Conservation (phyloP, 2,329 filamentous ascomycete genomes). For the Curvularia spicifera region DNA sequence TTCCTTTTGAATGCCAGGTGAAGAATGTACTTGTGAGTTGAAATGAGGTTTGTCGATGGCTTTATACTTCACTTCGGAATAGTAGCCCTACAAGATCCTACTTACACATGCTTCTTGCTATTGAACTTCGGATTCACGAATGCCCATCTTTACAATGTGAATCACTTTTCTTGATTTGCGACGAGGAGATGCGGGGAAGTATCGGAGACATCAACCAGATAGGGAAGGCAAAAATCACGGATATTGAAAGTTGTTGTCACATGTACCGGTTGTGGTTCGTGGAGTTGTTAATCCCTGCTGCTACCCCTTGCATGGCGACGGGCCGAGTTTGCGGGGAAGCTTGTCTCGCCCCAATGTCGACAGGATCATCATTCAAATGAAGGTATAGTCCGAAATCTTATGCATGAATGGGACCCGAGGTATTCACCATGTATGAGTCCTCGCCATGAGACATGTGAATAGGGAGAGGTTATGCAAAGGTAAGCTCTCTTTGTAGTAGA, state of each 20-base stretch:
- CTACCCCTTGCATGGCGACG: constrained; percentile 2
- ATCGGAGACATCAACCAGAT: not conserved
- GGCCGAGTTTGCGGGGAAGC: constrained; percentile 7
- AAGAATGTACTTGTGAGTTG: not conserved
- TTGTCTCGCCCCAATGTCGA: not conserved
- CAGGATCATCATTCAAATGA: not conserved
- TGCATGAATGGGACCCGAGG: not conserved
- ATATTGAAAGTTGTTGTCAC: not conserved
- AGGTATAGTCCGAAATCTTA: not conserved
- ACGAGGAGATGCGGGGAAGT: constrained; percentile 1
- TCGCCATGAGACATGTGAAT: not conserved
- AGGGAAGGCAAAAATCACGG: not conserved
- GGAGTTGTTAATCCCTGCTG: not conserved
- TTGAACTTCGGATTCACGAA: not conserved
- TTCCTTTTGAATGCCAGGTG: not conserved
- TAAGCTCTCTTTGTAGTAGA: too few species aligned
- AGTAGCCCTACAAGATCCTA: not conserved
- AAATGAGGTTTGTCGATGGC: not conserved
- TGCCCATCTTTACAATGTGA: not conserved
- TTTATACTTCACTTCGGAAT: not conserved
- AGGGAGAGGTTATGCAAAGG: too few species aligned
- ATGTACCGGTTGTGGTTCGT: not conserved
- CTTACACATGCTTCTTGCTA: not conserved
- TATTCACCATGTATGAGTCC: not conserved
- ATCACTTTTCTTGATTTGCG: not conserved